Conservation (phyloP, 768 basidiomycete species). For the Cubamyces lactineus region DNA sequence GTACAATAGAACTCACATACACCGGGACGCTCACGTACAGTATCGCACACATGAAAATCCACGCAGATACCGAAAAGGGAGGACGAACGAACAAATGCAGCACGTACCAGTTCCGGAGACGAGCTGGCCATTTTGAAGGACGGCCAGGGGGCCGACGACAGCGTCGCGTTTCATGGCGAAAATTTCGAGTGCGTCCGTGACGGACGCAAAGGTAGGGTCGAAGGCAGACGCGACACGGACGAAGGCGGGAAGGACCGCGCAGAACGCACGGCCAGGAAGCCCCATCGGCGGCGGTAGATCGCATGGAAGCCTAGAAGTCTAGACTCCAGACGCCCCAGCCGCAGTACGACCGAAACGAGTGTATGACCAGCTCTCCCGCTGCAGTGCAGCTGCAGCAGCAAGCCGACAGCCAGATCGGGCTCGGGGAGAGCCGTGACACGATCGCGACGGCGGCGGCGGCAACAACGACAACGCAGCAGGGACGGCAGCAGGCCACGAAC, state of each 20-base stretch:
- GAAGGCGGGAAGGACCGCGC: background rate
- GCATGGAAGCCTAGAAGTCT: slow-evolving; percentile 9
- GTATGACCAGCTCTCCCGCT: background rate
- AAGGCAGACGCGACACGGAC: slow-evolving; percentile 1
- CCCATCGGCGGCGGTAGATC: slow-evolving; percentile 19
- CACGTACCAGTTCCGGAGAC: no score
- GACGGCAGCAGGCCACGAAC: background rate
- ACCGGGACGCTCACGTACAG: no score
- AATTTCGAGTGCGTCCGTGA: slow-evolving; percentile 11
- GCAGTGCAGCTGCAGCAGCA: background rate
- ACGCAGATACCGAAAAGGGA: no score
- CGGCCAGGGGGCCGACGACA: no score
- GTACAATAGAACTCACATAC: no score
- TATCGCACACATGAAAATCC: no score
- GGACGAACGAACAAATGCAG: no score
- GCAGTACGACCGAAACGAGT: background rate
- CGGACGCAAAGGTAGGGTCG: slow-evolving; percentile 6
- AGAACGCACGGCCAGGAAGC: background rate
- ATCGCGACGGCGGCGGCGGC: no score
- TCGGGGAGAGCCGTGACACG: background rate
- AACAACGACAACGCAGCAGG: background rate
- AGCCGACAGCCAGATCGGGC: no score
- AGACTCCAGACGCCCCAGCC: background rate
- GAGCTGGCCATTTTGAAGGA: no score
- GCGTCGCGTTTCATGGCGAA: background rate